Conservation (phyloP, 129 eudicot species). For the Erigeron canadensis region DNA sequence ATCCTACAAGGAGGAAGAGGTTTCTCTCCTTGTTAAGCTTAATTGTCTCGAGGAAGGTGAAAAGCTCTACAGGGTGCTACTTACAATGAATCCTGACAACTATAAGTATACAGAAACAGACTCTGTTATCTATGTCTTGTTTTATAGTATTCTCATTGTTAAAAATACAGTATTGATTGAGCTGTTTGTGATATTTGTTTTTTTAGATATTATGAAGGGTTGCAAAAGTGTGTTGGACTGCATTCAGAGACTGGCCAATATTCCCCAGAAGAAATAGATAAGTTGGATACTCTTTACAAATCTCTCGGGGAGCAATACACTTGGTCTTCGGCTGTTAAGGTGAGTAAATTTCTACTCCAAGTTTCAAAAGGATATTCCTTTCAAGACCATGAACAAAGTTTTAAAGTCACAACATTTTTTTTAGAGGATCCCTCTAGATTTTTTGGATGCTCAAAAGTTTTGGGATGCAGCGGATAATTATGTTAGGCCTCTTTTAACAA, state of each 20-base stretch:
- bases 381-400: slow-evolving; percentile 2
- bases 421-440: slow-evolving; percentile 96
- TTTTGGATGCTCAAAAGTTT: slow-evolving; percentile 71
- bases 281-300: slow-evolving; percentile 68
- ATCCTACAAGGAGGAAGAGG: slow-evolving; percentile 74
- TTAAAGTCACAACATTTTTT: slow-evolving; percentile 17
- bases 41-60: slow-evolving; percentile 57
- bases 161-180: slow-evolving; percentile 10
- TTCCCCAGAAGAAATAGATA: slow-evolving; percentile 71
- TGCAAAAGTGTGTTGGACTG: slow-evolving; percentile 82
- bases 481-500: slow-evolving; percentile 73
- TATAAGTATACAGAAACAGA: slow-evolving; percentile 47
- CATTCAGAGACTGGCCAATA: slow-evolving; percentile 54
- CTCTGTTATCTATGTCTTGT: not conserved
- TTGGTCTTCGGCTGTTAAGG: slow-evolving; percentile 99
- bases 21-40: slow-evolving; percentile 74
- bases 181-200: slow-evolving; percentile 23
- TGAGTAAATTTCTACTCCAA: slow-evolving; percentile 24
- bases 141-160: not conserved
- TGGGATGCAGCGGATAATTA: slow-evolving; percentile 73
- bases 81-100: slow-evolving; percentile 85
- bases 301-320: slow-evolving; percentile 80
- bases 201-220: slow-evolving; percentile 85
- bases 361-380: not conserved
- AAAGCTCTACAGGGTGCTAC: slow-evolving; percentile 59